Percentiles rank a stretch among this genome's conserved stretches.
Evolutionary conservation across 2,329 filamentous ascomycete species (phyloP).

Genomic region (Bipolaris gigantea): DNA sequence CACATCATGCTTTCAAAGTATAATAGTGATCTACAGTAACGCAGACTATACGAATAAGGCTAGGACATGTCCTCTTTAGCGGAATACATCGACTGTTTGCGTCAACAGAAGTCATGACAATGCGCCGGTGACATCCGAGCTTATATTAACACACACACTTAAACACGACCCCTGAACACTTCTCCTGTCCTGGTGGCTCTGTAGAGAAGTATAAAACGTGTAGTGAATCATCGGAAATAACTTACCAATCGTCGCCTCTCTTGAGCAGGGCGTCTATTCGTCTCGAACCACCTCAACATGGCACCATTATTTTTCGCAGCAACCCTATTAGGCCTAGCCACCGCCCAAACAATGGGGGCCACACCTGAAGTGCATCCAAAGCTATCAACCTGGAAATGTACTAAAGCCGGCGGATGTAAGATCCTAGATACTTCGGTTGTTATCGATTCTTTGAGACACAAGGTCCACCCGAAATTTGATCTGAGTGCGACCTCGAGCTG

Average conservation of each 20-base stretch:
- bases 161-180: background rate
- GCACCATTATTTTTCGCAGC: conserved; percentile 23
- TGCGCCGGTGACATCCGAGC: background rate
- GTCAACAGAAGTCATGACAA: background rate
- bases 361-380: conserved; percentile 54
- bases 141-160: background rate
- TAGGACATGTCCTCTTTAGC: background rate
- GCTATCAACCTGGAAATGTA: conserved; percentile 58
- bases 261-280: background rate
- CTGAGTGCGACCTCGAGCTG: conserved; percentile 30
- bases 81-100: background rate
- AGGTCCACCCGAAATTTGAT: conserved; percentile 47
- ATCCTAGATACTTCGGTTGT: conserved; percentile 54
- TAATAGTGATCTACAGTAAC: background rate
- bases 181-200: background rate
- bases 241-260: background rate
- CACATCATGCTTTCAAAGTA: background rate
- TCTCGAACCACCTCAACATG: background rate
- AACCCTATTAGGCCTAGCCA: conserved; percentile 29
- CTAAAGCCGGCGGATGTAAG: conserved; percentile 54
- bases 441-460: conserved; percentile 54
- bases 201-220: background rate
- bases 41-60: background rate
- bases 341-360: conserved; percentile 36
- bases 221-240: background rate